Percentiles rank a stretch among this genome's conserved stretches.
Conservation (phyloP, 1,284 basidiomycete species). For the Coriolopsis trogii region DNA sequence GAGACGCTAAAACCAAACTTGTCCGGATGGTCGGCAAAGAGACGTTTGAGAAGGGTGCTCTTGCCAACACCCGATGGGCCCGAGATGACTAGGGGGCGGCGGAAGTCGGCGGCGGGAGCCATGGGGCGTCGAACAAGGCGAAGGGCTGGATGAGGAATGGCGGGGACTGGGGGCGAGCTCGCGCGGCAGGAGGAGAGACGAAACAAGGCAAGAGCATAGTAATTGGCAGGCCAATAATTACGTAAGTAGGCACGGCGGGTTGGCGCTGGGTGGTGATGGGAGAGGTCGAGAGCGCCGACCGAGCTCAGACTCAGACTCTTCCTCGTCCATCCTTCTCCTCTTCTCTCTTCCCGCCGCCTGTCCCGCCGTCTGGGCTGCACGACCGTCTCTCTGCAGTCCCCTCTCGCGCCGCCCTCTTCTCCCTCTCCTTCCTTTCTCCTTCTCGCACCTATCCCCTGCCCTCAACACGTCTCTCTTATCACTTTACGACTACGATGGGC, state of each 20-base stretch:
- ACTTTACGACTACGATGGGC: constrained; percentile 60
- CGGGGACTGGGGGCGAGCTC: constrained; percentile 1
- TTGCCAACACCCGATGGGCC: constrained; percentile 95
- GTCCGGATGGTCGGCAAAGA: constrained; percentile 84
- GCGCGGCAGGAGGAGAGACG: not conserved
- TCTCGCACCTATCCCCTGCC: constrained; percentile 21
- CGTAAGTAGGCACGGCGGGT: constrained; percentile 4
- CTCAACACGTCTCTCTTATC: constrained; percentile 24
- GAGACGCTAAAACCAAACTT: constrained; percentile 95
- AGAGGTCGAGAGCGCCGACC: constrained; percentile 10
- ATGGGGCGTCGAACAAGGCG: constrained; percentile 21
- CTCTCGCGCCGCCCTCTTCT: constrained; percentile 18
- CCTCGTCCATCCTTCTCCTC: constrained; percentile 9
- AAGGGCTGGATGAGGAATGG: constrained; percentile 8
- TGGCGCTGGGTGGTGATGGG: constrained; percentile 8
- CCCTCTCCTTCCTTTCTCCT: constrained; percentile 25
- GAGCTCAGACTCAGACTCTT: not conserved
- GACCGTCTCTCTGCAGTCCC: constrained; percentile 12
- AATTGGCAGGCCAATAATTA: too few relatives aligned
- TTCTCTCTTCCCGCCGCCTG: constrained; percentile 18
- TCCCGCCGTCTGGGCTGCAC: constrained; percentile 20
- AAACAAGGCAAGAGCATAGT: too few relatives aligned
- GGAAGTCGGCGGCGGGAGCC: constrained; percentile 37
- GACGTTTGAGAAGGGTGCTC: constrained; percentile 85
- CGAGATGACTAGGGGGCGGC: constrained; percentile 73